Evolutionary conservation across 1,284 basidiomycete species (phyloP).

Genomic region (Fereydounia khargensis): DNA sequence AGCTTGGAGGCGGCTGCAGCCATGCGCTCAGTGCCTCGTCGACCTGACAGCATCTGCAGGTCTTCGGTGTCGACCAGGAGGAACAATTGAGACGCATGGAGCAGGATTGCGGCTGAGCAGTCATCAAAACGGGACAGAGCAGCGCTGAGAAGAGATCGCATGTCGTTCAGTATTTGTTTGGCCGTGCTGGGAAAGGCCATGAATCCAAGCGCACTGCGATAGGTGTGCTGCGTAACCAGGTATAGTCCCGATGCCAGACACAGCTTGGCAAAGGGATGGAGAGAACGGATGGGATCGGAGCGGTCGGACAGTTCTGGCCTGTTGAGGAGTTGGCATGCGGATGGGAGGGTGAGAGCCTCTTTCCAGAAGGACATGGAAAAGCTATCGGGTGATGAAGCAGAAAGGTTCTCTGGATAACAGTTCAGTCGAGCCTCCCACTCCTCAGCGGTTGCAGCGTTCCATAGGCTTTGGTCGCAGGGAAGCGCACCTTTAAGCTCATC

Average conservation of each 20-base stretch:
- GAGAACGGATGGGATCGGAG: constrained; percentile 5
- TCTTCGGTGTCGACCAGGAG: constrained; percentile 7
- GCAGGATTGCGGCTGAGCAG: constrained; percentile 9
- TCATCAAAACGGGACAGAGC: too few species aligned
- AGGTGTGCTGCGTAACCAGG: constrained; percentile 9
- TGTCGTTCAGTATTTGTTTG: constrained; percentile 3
- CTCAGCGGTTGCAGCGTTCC: constrained; percentile 8
- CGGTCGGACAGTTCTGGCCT: constrained; percentile 1
- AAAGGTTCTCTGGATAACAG: constrained; percentile 1
- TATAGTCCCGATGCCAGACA: constrained; percentile 8
- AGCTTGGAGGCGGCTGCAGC: constrained; percentile 4
- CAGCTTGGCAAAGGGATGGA: constrained; percentile 8
- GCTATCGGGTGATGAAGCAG: too few species aligned
- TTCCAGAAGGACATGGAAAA: too few species aligned
- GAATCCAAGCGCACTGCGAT: constrained; percentile 7
- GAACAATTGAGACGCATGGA: constrained; percentile 9
- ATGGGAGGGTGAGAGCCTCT: too few species aligned
- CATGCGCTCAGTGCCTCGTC: constrained; percentile 9
- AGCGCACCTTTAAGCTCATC: constrained; percentile 11
- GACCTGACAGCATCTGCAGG: constrained; percentile 10
- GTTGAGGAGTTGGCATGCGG: too few species aligned
- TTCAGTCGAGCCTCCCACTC: constrained; percentile 1
- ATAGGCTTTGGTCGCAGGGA: constrained; percentile 6
- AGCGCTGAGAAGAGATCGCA: constrained; percentile 2
- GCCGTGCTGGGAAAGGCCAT: constrained; percentile 8